A percentile compares a stretch with the other conserved stretches of the same genome.
Evolutionary conservation across 2,329 filamentous ascomycete genomes (phyloP).

Genomic region (Sarocladium brachiariae): DNA sequence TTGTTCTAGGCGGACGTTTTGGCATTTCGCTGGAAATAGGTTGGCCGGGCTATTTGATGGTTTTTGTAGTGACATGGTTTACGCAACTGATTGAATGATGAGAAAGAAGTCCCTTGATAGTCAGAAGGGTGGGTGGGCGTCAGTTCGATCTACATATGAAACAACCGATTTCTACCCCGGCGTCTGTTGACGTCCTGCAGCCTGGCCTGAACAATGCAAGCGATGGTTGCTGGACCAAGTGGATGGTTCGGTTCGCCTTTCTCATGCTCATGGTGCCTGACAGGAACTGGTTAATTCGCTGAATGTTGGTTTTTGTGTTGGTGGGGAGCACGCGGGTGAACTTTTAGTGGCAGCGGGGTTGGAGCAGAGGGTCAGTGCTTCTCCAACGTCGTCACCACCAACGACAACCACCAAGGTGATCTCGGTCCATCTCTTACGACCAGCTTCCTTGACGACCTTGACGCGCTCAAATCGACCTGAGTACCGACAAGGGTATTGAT

Average conservation of each 20-base stretch:
- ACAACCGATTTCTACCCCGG: too few relatives aligned
- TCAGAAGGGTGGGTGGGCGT: background rate
- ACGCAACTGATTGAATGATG: background rate
- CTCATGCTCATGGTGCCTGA: too few relatives aligned
- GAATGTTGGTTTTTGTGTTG: too few relatives aligned
- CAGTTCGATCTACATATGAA: too few relatives aligned
- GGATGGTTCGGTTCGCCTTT: background rate
- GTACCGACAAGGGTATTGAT: background rate
- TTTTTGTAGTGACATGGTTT: too few relatives aligned
- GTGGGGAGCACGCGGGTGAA: too few relatives aligned
- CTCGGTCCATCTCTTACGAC: background rate
- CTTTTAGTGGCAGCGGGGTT: slow-evolving; percentile 1
- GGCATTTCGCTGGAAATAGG: too few relatives aligned
- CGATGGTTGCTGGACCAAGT: background rate
- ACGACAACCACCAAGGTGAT: background rate
- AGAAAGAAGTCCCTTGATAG: background rate
- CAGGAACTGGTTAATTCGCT: background rate
- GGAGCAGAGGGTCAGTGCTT: background rate
- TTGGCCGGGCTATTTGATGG: too few relatives aligned
- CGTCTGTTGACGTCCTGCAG: too few relatives aligned
- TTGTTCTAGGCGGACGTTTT: too few relatives aligned
- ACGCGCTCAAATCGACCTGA: background rate
- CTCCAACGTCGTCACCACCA: slow-evolving; percentile 4
- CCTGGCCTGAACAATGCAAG: background rate
- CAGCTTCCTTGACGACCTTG: background rate